Base-by-base conservation (phyloP, 306 rosid species). In the Dalbergia cultrata region DNA sequence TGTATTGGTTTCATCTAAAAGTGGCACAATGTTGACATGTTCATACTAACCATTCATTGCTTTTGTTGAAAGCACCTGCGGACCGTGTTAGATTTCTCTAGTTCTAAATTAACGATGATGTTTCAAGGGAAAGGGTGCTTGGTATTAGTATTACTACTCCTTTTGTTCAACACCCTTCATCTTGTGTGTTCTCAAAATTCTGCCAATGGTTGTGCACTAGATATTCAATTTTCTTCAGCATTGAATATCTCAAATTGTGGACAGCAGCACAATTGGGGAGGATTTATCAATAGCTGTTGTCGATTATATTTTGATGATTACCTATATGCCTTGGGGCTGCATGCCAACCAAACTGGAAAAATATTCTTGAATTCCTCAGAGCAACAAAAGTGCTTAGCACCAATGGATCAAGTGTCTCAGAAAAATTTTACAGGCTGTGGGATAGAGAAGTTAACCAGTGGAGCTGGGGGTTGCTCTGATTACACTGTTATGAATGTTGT, bases 401-500 rank as follows among this genome's bases (percentile, higher is more conserved):
- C 67, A n/a, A 75, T 81, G 73, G 35, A 81, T 26, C 31, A 26
- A 75, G 60, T 19, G 52, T 44, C 34, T 6, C 57, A 76, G 41
- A 56, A 31, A 50, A 84, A 85, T 17, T 62, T 72, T 35, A 72
- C 34, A 7, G 65, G 70, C 53, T 90, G 92, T 80, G 89, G 87
- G 18, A 73, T 92, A 19, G 83, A 90, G 69, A 87, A 86, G 82
- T 81, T 88, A 60, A 85, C 88, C 3, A 70, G 85, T 69, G 94
- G 89, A 74, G 53, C 41, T 16, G 88, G 94, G 19, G 84, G 91
- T 50, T 88, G 94, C 78, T 86, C 92, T 73, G 87, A 88, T 59
- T 88, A 77, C 70, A 75, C 78, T 6, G 34, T 83, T 57, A 6
- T 11, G 26, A 90, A 90, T 85, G 97, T 88, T 39, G 8, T 41